Conservation (phyloP, 345 rosid species). For the Citrus inodora region DNA sequence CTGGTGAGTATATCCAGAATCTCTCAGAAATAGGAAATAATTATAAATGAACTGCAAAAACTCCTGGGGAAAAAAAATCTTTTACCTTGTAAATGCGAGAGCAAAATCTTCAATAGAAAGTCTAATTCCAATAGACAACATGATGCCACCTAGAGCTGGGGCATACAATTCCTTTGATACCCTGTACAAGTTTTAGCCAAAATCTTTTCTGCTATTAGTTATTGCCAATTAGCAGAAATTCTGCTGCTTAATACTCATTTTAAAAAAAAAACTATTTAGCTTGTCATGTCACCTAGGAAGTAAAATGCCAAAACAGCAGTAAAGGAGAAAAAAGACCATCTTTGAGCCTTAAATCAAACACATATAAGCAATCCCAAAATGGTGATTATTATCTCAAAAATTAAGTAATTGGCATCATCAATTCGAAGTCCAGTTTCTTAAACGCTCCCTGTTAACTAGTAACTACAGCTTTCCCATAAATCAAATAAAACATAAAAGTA, state of each 20-base stretch:
- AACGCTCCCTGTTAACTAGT: neutral
- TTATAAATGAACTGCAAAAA: neutral
- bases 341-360: conserved; percentile 18
- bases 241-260: neutral
- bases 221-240: neutral
- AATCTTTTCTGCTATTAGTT: neutral
- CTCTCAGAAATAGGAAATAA: neutral
- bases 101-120: conserved; percentile 86
- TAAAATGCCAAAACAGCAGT: neutral
- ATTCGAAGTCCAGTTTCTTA: neutral
- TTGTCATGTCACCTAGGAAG: neutral
- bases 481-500: neutral
- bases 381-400: neutral
- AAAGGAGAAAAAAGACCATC: neutral
- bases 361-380: neutral
- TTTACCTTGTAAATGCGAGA: conserved; percentile 77
- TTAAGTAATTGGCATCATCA: neutral
- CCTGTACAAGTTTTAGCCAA: conserved; percentile 41
- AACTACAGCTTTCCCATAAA: neutral
- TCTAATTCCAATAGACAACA: conserved; percentile 90
- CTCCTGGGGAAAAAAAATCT: neutral
- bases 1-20: conserved; percentile 12
- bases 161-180: conserved; percentile 92
- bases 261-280: neutral
- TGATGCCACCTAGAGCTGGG: conserved; percentile 95